Evolutionary conservation across 2,329 filamentous ascomycete species (phyloP), one percentile per base, ranked within the genome.

Genomic region (Cytospora schulzeri): DNA sequence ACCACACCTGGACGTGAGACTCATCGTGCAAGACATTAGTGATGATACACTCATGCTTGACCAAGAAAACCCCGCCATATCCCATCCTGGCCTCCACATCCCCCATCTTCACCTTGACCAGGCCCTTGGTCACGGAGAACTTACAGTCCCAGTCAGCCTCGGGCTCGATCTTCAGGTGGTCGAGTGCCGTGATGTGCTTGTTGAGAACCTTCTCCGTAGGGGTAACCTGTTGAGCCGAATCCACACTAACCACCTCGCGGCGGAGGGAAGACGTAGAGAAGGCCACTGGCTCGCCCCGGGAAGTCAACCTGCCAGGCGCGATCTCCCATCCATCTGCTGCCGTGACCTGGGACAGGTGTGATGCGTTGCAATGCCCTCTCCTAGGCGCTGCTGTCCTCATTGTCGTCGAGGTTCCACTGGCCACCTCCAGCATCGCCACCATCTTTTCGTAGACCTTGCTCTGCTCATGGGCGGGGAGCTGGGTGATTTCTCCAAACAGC

Each of bases 1-100:
- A 64, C 50, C 57, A 60, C 19, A 60, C 51, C 24, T 64, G 62
- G 9, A 64, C 41, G 14, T 5, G 54, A 17, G 62, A 51, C 35
- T 64, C 62, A 22, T 64, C 45, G 12, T 51, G 38, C 2, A 22
- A 17, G 7, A 31, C 24, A 24, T 64, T 64, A 3, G 38, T 64
- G 17, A 64, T 29, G 7, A 38, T 41, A 19, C 51, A 64, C 24
- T 55, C n/a, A 1, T 15, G 17, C 19, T 38, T 31, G 3, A 64
- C 14, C 12, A 33, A 7, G 14, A 60, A 11, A 3, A 60, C 17
- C n/a, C 62, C 62, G 8, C 62, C 62, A 29, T 51, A 57, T 19
- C 62, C 62, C 5, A 64, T 60, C 4, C 22, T 60, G 28, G 62
- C 31, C 29, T 41, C 28, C 4, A 64, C 14, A 2, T 48, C 57